Base-by-base conservation (phyloP, 1,284 basidiomycete genomes). In the Tetrapyrgos nigripes region DNA sequence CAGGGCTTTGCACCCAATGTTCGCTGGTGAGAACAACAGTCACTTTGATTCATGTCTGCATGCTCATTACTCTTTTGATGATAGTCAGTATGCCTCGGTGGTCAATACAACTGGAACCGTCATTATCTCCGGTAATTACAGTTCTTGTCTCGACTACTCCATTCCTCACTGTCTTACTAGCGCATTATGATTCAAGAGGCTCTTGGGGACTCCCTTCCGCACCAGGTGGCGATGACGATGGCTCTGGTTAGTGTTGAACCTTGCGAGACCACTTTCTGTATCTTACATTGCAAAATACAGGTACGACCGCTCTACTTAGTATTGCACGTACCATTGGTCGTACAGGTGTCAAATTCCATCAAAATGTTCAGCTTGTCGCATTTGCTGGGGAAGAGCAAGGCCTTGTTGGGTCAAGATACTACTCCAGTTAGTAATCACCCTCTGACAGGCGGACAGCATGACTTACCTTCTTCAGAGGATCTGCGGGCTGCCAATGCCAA, bases 41-140 rank as follows among this genome's bases (percentile, higher is more conserved):
- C 46, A 21, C 45, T 21, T 35, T 33, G 17, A 13, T 35, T 26
- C n/a, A 27, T 44, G 27, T 40, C 14, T n/a, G 48, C n/a, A 35
- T 57, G 43, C 48, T 43, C 11, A 48, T 9, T 43, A 43, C 45
- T 17, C 29, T 50, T 4, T 62, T 46, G 43, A 10, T 24, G 50
- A 13, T 60, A 91, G 89, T 67, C 79, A 79, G 46, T 92, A 89
- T 66, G 45, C 76, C 5, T 73, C 85, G 1, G 73, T 77, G 17
- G 76, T 75, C 35, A 73, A 84, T 37, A 85, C 84, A 1, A 84
- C 77, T 45, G 77, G 82, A 62, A 89, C 80, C 35, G 84, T 92
- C 26, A 79, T 96, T 49, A 76, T 95, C 50, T 89, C 89, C 57
- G 92, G 86, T 1, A 93, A 95, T 73, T 94, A 94, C 70, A 93